phyloP scores from a whole-genome alignment of 2,329 filamentous ascomycete species.

The Macroventuria anomochaeta region DNA sequence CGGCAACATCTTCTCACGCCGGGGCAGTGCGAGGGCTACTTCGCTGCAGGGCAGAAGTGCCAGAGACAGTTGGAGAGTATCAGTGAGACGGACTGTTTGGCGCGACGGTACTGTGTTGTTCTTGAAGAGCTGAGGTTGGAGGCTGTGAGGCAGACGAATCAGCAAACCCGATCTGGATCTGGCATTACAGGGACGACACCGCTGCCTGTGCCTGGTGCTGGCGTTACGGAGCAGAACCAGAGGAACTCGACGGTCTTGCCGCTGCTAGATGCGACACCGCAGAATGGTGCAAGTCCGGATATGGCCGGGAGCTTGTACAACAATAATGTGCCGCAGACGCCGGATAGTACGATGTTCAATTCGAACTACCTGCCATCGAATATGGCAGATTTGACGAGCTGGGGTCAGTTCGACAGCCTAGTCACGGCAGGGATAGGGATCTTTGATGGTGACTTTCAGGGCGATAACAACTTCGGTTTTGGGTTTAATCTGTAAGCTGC shows the following conservation, averaged over 20 bases:
- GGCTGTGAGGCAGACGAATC: conserved; percentile 39
- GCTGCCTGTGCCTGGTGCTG: conserved; percentile 2
- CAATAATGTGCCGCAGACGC: conserved; percentile 37
- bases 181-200: not conserved
- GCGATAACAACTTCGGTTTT: conserved; percentile 31
- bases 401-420: conserved; percentile 49
- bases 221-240: conserved; percentile 1
- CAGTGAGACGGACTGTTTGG: conserved; percentile 42
- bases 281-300: conserved; percentile 23
- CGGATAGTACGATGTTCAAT: conserved; percentile 37
- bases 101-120: conserved; percentile 59
- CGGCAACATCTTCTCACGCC: conserved; percentile 56
- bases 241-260: conserved; percentile 2
- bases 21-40: conserved; percentile 56
- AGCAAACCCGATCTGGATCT: conserved; percentile 2
- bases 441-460: conserved; percentile 39
- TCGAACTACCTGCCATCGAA: conserved; percentile 30
- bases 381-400: conserved; percentile 47
- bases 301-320: conserved; percentile 20
- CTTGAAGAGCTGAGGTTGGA: conserved; percentile 60
- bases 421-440: conserved; percentile 45
- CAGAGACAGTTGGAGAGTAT: conserved; percentile 45
- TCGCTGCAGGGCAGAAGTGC: conserved; percentile 54
- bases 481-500: conserved; percentile 23
- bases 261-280: conserved; percentile 11